Percentiles rank a stretch among this genome's conserved stretches.
These are phyloP conservation scores for Fusarium sublunatum DNA, from an alignment of 2,329 filamentous ascomycete genomes.

Conservation along the genomic window DNA sequence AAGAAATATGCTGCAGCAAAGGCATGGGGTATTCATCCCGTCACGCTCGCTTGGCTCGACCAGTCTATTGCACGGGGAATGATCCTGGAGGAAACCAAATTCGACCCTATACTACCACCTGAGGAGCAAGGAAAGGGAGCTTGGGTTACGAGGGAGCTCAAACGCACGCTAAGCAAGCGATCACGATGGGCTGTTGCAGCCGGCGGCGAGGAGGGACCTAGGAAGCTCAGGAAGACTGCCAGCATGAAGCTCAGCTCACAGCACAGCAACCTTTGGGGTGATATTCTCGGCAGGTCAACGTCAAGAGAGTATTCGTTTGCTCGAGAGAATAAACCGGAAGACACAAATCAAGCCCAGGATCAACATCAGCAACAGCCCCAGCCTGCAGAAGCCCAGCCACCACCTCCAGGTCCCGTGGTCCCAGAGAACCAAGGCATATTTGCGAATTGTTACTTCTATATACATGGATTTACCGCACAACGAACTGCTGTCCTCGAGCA, in stretches of 20 bases:
- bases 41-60: constrained; percentile 85
- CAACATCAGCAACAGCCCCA: constrained; percentile 21
- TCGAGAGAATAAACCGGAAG: constrained; percentile 35
- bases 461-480: constrained; percentile 67
- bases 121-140: constrained; percentile 82
- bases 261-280: constrained; percentile 87
- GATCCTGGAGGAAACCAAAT: constrained; percentile 88
- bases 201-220: constrained; percentile 67
- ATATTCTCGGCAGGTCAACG: constrained; percentile 73
- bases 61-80: constrained; percentile 88
- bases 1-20: constrained; percentile 92
- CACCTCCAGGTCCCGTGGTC: constrained; percentile 19
- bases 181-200: constrained; percentile 61
- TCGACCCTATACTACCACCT: constrained; percentile 76
- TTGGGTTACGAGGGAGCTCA: constrained; percentile 67
- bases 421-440: constrained; percentile 59
- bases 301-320: constrained; percentile 52
- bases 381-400: constrained; percentile 8
- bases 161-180: constrained; percentile 68
- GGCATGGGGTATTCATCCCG: constrained; percentile 81
- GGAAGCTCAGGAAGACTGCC: constrained; percentile 88
- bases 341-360: constrained; percentile 12
- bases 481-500: constrained; percentile 62
- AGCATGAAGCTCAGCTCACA: constrained; percentile 86
- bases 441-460: constrained; percentile 66